Conservation (phyloP, 2,329 filamentous ascomycete species). For the Macroventuria anomochaeta region DNA sequence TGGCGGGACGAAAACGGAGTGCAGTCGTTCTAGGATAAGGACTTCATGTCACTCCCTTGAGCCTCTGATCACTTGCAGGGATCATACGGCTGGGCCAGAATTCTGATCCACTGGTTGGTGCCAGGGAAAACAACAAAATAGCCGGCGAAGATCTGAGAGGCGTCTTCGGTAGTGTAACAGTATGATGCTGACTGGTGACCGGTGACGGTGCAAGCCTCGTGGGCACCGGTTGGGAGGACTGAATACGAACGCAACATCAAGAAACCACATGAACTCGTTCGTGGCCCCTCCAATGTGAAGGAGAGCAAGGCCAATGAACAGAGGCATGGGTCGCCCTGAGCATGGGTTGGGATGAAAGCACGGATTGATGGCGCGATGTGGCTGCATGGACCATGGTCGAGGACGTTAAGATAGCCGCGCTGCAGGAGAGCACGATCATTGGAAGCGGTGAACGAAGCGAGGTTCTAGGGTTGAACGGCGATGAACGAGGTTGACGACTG, state of each 20-base stretch:
- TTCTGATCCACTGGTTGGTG: background rate
- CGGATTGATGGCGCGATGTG: conserved; percentile 13
- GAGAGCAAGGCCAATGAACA: background rate
- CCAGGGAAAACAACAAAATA: background rate
- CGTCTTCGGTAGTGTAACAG: conserved; percentile 3
- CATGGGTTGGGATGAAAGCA: conserved; percentile 3
- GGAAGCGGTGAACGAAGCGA: conserved; percentile 13
- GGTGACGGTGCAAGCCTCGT: conserved; percentile 1
- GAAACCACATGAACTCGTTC: background rate
- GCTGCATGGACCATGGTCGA: conserved; percentile 16
- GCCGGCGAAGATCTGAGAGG: conserved; percentile 1
- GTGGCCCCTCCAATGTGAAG: background rate
- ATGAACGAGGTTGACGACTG: background rate
- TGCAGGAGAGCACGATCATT: conserved; percentile 15
- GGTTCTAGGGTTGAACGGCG: background rate
- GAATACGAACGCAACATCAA: conserved; percentile 2
- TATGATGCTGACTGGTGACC: conserved; percentile 9
- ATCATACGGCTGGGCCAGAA: background rate
- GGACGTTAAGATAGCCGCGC: conserved; percentile 16
- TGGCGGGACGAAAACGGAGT: conserved; percentile 4
- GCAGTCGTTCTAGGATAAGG: background rate
- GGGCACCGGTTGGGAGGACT: conserved; percentile 4
- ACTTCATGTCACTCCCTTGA: conserved; percentile 1
- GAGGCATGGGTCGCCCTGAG: conserved; percentile 5
- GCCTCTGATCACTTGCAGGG: conserved; percentile 14